Conservation (phyloP, 2,329 filamentous ascomycete genomes). For the Ophiognomonia clavigignenti-juglandacearum region DNA sequence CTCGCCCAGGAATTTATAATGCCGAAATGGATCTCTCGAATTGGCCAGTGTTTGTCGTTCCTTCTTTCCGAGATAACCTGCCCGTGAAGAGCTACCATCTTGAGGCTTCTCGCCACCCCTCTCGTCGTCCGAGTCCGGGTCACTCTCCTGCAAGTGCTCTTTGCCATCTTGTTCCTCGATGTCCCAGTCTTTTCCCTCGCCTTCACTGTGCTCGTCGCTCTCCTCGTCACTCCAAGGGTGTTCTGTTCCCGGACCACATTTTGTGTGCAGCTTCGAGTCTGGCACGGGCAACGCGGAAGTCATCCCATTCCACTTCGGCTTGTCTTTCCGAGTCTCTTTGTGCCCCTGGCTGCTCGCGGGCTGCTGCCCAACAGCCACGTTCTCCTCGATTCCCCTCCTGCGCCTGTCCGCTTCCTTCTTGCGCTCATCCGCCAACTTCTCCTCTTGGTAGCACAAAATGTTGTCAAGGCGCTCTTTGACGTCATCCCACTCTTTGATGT, state of each 20-base stretch:
- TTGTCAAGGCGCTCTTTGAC: background rate
- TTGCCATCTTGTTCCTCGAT: background rate
- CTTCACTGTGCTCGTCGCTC: background rate
- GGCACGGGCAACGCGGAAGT: background rate
- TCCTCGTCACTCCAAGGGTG: background rate
- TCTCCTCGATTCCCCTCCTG: background rate
- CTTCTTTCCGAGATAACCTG: background rate
- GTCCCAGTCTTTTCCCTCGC: background rate
- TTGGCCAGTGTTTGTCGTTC: background rate
- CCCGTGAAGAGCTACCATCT: background rate
- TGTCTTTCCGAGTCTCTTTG: no score
- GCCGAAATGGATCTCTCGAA: constrained; percentile 3
- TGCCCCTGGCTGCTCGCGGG: background rate
- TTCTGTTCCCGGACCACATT: background rate
- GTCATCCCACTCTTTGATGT: background rate
- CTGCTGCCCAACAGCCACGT: background rate
- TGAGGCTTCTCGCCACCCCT: background rate
- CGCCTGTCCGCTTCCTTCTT: no score
- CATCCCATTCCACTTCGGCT: background rate
- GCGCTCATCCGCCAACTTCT: background rate
- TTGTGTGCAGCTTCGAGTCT: background rate
- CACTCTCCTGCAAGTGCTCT: background rate
- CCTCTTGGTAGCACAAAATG: background rate
- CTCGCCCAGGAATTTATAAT: constrained; percentile 18
- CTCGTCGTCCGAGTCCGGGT: background rate